Conservation (phyloP, 768 basidiomycete species). For the Podaxis sp. region DNA sequence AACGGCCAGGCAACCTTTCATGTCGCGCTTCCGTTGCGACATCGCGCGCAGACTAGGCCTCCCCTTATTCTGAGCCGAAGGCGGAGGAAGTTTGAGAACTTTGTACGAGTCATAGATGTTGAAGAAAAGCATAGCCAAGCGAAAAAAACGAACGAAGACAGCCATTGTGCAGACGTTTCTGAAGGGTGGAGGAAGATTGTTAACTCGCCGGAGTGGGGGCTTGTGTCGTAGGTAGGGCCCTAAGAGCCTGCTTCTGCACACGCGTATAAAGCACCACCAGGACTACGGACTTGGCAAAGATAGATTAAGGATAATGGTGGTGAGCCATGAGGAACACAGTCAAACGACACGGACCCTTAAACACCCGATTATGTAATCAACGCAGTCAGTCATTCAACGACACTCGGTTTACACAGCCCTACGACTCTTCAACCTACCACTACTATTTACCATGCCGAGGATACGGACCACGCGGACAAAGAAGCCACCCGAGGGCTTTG, state of each 20-base stretch:
- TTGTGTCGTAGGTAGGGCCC: constrained; percentile 1
- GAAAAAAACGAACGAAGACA: constrained; percentile 61
- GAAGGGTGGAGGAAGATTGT: background rate
- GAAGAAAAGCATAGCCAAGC: constrained; percentile 65
- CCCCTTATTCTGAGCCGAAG: constrained; percentile 49
- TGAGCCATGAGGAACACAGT: constrained; percentile 1
- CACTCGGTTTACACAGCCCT: background rate
- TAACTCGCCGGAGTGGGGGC: constrained; percentile 13
- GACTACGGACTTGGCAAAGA: constrained; percentile 4
- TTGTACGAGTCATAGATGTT: constrained; percentile 87
- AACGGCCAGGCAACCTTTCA: constrained; percentile 80
- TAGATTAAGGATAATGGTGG: constrained; percentile 6
- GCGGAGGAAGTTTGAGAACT: constrained; percentile 64
- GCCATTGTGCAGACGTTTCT: constrained; percentile 44
- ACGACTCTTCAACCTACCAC: background rate
- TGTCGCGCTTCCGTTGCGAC: constrained; percentile 74
- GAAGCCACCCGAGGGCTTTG: constrained; percentile 91
- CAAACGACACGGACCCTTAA: background rate
- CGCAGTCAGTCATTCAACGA: background rate
- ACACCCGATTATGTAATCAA: constrained; percentile 19
- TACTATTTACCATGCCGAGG: constrained; percentile 68
- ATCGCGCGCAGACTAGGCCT: constrained; percentile 62
- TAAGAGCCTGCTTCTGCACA: constrained; percentile 15
- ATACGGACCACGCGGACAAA: constrained; percentile 92
- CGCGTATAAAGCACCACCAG: constrained; percentile 7